A percentile compares a stretch with the other conserved stretches of the same genome.
Evolutionary conservation across 192 early-diverging fungal species (phyloP).

Genomic region (Chytriomyces hyalinus): DNA sequence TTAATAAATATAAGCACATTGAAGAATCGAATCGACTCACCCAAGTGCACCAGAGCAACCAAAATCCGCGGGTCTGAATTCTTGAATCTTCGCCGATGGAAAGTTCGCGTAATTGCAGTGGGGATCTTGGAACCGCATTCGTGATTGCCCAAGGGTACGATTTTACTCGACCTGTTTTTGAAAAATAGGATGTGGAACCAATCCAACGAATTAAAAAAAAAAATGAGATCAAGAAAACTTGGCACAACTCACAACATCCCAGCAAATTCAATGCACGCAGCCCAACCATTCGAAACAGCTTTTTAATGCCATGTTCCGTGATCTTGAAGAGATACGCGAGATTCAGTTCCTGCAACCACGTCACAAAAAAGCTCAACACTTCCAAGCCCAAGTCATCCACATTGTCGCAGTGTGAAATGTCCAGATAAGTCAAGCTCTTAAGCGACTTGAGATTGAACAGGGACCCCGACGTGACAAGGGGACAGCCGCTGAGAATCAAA

Average conservation of each 20-base stretch:
- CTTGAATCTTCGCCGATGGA: conserved; percentile 56
- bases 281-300: conserved; percentile 44
- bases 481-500: conserved; percentile 52
- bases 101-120: conserved; percentile 44
- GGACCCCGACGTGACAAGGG: conserved; percentile 38
- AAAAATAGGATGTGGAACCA: conserved; percentile 1
- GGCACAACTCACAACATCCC: conserved; percentile 52
- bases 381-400: conserved; percentile 51
- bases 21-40: conserved; percentile 3
- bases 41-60: conserved; percentile 59
- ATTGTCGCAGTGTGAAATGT: conserved; percentile 50
- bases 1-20: background rate
- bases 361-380: conserved; percentile 41
- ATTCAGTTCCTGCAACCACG: conserved; percentile 48
- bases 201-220: background rate
- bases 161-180: conserved; percentile 48
- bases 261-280: conserved; percentile 47
- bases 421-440: conserved; percentile 36
- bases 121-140: conserved; percentile 24
- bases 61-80: conserved; percentile 56
- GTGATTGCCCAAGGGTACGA: conserved; percentile 54
- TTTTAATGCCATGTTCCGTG: conserved; percentile 47
- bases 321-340: conserved; percentile 54
- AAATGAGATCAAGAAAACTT: background rate
- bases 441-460: conserved; percentile 40